Evolutionary conservation across 495 filamentous ascomycete species (phyloP).

Genomic region (Penicillium fimorum): DNA sequence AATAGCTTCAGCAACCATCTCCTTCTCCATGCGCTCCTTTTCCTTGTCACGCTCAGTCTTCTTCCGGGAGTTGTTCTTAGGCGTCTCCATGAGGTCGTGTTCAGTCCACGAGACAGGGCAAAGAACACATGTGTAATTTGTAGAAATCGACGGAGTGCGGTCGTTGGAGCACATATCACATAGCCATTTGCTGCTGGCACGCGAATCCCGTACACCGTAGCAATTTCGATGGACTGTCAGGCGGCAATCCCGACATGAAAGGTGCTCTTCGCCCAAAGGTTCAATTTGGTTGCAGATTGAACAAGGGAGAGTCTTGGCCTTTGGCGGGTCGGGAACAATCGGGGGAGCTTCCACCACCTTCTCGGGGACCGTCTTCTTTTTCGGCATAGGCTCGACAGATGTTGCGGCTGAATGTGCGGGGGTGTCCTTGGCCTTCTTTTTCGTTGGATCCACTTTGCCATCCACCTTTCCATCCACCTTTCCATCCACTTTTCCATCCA

Average conservation of each 20-base stretch:
- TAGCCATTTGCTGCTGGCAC: conserved; percentile 78
- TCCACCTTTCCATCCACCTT: conserved; percentile 27
- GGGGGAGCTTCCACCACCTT: conserved; percentile 57
- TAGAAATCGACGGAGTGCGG: conserved; percentile 79
- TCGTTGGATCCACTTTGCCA: conserved; percentile 41
- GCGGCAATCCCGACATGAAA: conserved; percentile 80
- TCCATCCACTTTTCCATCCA: conserved; percentile 9
- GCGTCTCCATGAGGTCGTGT: conserved; percentile 79
- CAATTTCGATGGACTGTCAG: conserved; percentile 92
- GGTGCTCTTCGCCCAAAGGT: conserved; percentile 64
- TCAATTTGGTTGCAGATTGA: conserved; percentile 78
- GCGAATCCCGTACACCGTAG: conserved; percentile 75
- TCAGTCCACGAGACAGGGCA: conserved; percentile 75
- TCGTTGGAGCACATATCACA: conserved; percentile 97
- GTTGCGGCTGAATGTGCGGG: conserved; percentile 45
- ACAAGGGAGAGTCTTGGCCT: conserved; percentile 75
- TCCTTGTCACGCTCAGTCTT: conserved; percentile 90
- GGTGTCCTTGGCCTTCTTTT: conserved; percentile 59
- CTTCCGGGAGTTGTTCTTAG: conserved; percentile 83
- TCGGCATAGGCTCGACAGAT: conserved; percentile 51
- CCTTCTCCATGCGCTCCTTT: conserved; percentile 79
- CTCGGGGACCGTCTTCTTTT: conserved; percentile 57
- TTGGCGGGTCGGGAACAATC: conserved; percentile 68
- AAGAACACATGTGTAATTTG: conserved; percentile 86
- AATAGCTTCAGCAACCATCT: conserved; percentile 68